Evolutionary conservation across 768 basidiomycete genomes (phyloP).

Genomic region (Macrolepiota fuliginosa): DNA sequence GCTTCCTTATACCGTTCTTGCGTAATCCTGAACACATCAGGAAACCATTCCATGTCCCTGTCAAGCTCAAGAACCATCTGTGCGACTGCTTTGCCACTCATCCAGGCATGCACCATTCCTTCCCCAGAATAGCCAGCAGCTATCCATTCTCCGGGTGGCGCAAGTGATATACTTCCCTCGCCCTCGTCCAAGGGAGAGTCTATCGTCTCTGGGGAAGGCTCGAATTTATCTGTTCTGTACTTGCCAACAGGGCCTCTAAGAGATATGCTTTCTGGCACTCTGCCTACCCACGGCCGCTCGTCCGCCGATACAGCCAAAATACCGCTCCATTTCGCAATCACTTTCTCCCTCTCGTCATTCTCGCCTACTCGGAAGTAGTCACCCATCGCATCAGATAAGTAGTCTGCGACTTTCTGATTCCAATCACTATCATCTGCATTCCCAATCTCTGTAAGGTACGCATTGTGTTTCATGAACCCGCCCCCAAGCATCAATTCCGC

Average conservation of each 20-base stretch:
- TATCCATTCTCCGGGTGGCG: constrained; percentile 65
- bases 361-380: constrained; percentile 44
- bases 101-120: constrained; percentile 73
- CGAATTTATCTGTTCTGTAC: not conserved
- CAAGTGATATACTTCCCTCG: constrained; percentile 15
- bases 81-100: constrained; percentile 57
- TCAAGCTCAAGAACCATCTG: constrained; percentile 48
- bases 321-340: constrained; percentile 64
- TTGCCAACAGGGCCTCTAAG: constrained; percentile 27
- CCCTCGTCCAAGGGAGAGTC: not conserved
- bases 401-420: constrained; percentile 24
- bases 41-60: constrained; percentile 36
- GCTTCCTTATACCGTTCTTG: constrained; percentile 47
- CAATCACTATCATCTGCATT: constrained; percentile 34
- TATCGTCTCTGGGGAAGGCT: constrained; percentile 8
- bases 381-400: constrained; percentile 40
- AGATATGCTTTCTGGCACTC: constrained; percentile 49
- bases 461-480: constrained; percentile 37
- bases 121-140: constrained; percentile 71
- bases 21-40: constrained; percentile 44
- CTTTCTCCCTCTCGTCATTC: constrained; percentile 22
- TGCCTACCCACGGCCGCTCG: constrained; percentile 66
- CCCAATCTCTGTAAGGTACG: constrained; percentile 33
- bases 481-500: constrained; percentile 71
- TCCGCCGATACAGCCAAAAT: constrained; percentile 63